A percentile compares a stretch with the other conserved stretches of the same genome.
These are phyloP conservation scores for Komagataella mondaviorum DNA, from an alignment of 805 yeast genomes.

Conservation along the genomic window DNA sequence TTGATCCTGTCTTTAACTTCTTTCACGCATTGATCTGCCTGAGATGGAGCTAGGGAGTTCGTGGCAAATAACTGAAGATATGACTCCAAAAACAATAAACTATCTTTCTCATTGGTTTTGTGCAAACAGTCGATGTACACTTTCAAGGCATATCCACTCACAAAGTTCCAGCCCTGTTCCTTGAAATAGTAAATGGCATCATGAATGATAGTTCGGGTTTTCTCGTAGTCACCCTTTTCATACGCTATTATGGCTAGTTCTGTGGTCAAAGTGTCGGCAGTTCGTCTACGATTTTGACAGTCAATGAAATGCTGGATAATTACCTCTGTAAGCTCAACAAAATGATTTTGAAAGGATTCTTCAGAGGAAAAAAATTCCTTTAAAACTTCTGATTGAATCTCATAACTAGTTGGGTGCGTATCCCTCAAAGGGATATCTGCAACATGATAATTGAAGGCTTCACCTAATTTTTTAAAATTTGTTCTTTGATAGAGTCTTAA, in stretches of 20 bases:
- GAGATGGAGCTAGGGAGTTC: neutral
- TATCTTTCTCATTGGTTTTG: conserved; percentile 14
- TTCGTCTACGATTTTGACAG: conserved; percentile 39
- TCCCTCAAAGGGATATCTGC: neutral
- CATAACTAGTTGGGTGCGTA: neutral
- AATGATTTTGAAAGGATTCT: conserved; percentile 24
- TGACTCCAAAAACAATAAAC: conserved; percentile 18
- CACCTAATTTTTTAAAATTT: conserved; percentile 22
- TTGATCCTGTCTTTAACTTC: neutral
- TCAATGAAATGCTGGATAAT: conserved; percentile 38
- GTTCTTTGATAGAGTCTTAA: conserved; percentile 33
- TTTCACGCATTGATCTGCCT: neutral
- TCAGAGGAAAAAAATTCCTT: conserved; percentile 8
- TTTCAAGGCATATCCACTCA: conserved; percentile 54
- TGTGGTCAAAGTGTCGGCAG: conserved; percentile 61
- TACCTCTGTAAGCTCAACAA: conserved; percentile 38
- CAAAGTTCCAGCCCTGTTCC: conserved; percentile 59
- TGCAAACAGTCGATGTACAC: conserved; percentile 60
- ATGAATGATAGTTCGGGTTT: conserved; percentile 45
- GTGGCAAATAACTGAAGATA: conserved; percentile 26
- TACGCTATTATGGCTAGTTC: conserved; percentile 68
- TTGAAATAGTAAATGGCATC: conserved; percentile 59
- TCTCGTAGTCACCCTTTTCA: conserved; percentile 38
- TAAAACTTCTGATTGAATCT: conserved; percentile 13
- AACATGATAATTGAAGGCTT: conserved; percentile 10